These are phyloP conservation scores for Wickerhamomyces sp. DNA, from an alignment of 1,139 yeast genomes.

Conservation along the genomic window DNA sequence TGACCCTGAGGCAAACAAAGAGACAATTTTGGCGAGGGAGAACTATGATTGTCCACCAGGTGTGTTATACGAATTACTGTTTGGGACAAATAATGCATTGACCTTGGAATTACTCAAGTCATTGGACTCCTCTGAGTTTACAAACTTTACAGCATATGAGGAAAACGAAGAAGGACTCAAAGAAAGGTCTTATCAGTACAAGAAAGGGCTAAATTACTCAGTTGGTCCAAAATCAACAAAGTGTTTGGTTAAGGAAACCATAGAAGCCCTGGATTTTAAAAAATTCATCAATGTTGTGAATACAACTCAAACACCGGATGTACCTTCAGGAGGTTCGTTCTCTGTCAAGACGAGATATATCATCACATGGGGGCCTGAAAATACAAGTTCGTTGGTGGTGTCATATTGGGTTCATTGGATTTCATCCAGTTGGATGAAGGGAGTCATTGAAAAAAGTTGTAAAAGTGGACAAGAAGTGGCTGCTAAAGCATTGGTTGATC, in stretches of 20 bases:
- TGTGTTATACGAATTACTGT: slow-evolving; percentile 59
- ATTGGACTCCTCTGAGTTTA: slow-evolving; percentile 68
- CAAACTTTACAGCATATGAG: slow-evolving; percentile 44
- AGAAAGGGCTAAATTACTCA: slow-evolving; percentile 75
- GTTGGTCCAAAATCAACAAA: slow-evolving; percentile 94
- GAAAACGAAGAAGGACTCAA: slow-evolving; percentile 34
- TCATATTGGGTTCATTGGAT: slow-evolving; percentile 82
- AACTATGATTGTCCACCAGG: slow-evolving; percentile 76
- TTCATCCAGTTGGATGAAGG: slow-evolving; percentile 88
- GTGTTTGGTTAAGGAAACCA: slow-evolving; percentile 68
- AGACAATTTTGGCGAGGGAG: slow-evolving; percentile 45
- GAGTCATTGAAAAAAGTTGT: slow-evolving; percentile 86
- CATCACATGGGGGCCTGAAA: slow-evolving; percentile 71
- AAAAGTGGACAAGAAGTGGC: slow-evolving; percentile 81
- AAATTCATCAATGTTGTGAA: slow-evolving; percentile 56
- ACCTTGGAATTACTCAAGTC: slow-evolving; percentile 47
- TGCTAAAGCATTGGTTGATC: slow-evolving; percentile 24
- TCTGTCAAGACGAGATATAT: slow-evolving; percentile 65
- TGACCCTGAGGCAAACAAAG: slow-evolving; percentile 53
- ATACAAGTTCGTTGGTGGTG: slow-evolving; percentile 53
- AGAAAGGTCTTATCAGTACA: slow-evolving; percentile 62
- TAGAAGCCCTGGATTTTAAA: slow-evolving; percentile 57
- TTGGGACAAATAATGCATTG: slow-evolving; percentile 61
- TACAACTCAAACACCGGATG: slow-evolving; percentile 82
- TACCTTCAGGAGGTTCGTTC: slow-evolving; percentile 87